These are phyloP conservation scores for Entomortierella chlamydospora DNA, from an alignment of 192 early-diverging fungal genomes.

Conservation along the genomic window DNA sequence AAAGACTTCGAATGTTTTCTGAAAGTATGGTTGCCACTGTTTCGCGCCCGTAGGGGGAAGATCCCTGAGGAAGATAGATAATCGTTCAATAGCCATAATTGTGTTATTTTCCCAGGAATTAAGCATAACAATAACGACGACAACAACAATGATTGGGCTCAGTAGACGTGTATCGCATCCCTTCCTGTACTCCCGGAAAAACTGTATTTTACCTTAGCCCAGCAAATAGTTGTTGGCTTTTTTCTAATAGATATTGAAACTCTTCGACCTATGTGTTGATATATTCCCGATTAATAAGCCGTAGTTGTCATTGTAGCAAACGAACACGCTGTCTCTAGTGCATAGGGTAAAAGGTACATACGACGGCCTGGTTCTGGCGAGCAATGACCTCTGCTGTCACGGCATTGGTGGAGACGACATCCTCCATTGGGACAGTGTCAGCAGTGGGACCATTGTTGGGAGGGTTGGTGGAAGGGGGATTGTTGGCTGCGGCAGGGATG, in stretches of 20 bases:
- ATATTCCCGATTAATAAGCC: no score
- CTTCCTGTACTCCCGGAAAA: background rate
- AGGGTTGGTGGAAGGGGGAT: no score
- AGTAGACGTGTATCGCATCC: background rate
- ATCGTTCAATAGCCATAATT: no score
- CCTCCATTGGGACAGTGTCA: conserved; percentile 38
- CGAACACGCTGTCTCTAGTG: no score
- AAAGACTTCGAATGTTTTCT: conserved; percentile 98
- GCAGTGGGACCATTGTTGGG: background rate
- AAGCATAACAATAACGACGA: conserved; percentile 2
- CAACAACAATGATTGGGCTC: background rate
- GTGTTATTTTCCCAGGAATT: background rate
- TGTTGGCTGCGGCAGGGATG: background rate
- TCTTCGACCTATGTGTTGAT: conserved; percentile 68
- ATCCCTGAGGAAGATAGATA: conserved; percentile 67
- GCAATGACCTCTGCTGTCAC: conserved; percentile 48
- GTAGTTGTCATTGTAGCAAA: no score
- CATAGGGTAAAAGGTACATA: no score
- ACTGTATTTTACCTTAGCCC: conserved; percentile 77
- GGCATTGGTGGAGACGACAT: conserved; percentile 48
- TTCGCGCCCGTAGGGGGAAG: conserved; percentile 86
- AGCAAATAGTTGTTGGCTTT: conserved; percentile 96
- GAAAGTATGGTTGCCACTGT: conserved; percentile 86
- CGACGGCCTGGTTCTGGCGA: conserved; percentile 49
- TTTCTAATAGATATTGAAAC: conserved; percentile 96